Evolutionary conservation across 2,329 filamentous ascomycete species (phyloP), one percentile per base, ranked within the genome.

Genomic region (Aspergillus quadricinctus): DNA sequence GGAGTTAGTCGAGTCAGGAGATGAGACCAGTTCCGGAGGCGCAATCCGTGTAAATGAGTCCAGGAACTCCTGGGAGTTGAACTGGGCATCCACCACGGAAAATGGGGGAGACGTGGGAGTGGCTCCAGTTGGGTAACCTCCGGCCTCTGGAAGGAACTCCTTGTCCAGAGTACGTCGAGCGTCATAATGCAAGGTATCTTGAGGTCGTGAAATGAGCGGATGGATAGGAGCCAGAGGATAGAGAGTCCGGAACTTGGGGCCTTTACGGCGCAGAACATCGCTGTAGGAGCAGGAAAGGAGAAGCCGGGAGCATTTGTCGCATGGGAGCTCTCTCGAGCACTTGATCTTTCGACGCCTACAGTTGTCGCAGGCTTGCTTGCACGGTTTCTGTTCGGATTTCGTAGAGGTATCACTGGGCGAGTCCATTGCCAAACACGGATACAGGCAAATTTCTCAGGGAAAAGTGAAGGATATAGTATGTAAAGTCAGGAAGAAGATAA

Each of bases 311-410:
- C 73, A 75, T 58, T 73, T 76, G 50, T 77, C 73, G 61, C 75
- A 77, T 2, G 75, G 75, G 14, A 64, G 65, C 61, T 68, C 73
- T 64, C 68, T 71, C 48, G 68, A 69, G 55, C 75, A 77, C 66
- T 75, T 77, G 54, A 77, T 74, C 56, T 77, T 77, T 49, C 75
- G 71, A 17, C 69, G 66, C 29, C 75, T 69, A 64, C 75, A 77
- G 53, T 74, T 75, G 53, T 75, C 72, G 56, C 73, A 75, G 48
- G 73, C 72, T 60, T 75, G 72, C 56, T 73, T 75, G 25, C 57
- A 55, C 25, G 64, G 50, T 48, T 66, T 65, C 43, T 64, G 63
- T 55, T 61, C 37, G n/a, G n/a, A 48, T 7, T 43, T 56, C 14
- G 56, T 56, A 40, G 53, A 49, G 54, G 53, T 53, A 23, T 46